Percentiles rank a stretch among this genome's conserved stretches.
Conservation (phyloP, 345 rosid species). For the Euphorbia tirucalli region DNA sequence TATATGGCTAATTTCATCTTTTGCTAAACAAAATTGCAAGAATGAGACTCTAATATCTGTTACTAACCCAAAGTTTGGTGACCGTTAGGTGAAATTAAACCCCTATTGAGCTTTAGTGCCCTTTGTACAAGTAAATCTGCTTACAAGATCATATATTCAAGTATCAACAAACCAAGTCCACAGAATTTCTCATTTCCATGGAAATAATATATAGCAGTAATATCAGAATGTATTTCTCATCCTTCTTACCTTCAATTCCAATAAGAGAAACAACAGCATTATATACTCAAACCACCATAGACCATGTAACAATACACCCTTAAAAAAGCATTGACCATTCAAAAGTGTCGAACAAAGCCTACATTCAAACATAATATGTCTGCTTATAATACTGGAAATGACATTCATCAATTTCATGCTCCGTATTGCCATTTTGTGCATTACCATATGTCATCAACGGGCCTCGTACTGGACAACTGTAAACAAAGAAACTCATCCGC, state of each 20-base stretch:
- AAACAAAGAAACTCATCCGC: neutral
- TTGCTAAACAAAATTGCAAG: no score
- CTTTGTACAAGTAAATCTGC: no score
- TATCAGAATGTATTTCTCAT: neutral
- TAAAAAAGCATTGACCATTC: neutral
- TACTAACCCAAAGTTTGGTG: no score
- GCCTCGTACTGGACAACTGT: constrained; percentile 78
- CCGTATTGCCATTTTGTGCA: neutral
- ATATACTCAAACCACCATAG: neutral
- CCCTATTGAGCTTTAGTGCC: no score
- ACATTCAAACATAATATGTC: neutral
- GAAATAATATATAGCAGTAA: neutral
- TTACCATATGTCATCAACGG: constrained; percentile 33
- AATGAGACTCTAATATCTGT: no score
- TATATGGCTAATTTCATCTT: no score
- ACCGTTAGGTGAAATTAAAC: no score
- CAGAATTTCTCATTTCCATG: neutral
- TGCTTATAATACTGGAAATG: neutral
- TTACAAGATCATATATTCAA: no score
- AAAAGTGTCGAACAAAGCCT: neutral
- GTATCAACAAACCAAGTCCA: no score
- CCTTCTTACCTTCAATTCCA: no score
- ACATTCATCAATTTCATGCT: neutral
- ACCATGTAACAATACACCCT: neutral
- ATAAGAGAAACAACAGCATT: neutral